Evolutionary conservation across 805 yeast species (phyloP), one percentile per base, ranked within the genome.

Genomic region (Candida koratica): DNA sequence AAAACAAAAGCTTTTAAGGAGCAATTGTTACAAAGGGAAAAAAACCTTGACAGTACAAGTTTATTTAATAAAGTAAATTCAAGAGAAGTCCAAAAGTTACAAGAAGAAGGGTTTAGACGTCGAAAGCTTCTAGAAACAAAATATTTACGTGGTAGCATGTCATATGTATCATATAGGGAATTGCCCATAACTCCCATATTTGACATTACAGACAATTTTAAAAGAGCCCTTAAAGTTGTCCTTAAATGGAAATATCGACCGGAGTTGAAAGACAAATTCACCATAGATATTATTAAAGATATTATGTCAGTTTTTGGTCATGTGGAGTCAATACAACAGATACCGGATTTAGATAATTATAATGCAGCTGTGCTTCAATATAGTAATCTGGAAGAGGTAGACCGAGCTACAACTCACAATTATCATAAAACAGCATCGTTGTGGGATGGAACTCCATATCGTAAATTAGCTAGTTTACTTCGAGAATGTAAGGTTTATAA

Each of bases 261-360:
- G 5, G 66, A 62, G 28, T 29, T 69, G 4, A 46, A 49, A 11
- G 64, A 49, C 1, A 39, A 53, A 14, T 50, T 71, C 14, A 56
- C 54, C 15, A 45, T 41, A 1, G 67, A 58, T 1, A 51, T 64
- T 2, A 49, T 75, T 14, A 16, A 26, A 15, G 51, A 58, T 30
- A 52, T 75, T 17, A 69, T 75, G 77, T 45, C 47, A 13, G 65
- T 65, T 2, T 75, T 74, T 51, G 81, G 80, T 1, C 43, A 56
- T 0, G 49, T 73, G 3, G 38, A 24, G 10, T 19, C 42, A 1
- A 38, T 42, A 4, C 28, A 27, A 17, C 31, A 35, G 24, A 12
- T 27, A 1, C 12, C n/a, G 2, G 18, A 17, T 34, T 11, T 20
- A 37, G 10, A 28, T 38, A 28, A 41, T 34, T 34, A 39, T 32